A percentile compares a stretch with the other conserved stretches of the same genome.
Evolutionary conservation across 2,329 filamentous ascomycete species (phyloP).

Genomic region (Monilinia polystroma): DNA sequence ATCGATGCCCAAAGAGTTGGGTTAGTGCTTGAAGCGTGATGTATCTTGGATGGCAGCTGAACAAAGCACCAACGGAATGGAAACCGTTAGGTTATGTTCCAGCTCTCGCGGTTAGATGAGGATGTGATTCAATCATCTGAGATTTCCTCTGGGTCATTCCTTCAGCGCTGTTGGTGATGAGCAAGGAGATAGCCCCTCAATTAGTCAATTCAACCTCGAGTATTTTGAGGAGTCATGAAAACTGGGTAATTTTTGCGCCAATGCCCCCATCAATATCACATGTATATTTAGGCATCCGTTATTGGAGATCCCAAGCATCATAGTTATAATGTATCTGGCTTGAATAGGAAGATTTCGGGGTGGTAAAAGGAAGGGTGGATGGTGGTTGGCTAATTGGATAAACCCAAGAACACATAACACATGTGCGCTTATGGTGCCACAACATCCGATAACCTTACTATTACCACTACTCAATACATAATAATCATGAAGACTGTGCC

Average conservation of each 20-base stretch:
- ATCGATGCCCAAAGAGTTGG: conserved; percentile 12
- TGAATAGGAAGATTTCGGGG: background rate
- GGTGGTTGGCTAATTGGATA: conserved; percentile 5
- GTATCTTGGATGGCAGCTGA: background rate
- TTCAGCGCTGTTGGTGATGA: conserved; percentile 9
- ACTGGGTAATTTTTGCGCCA: conserved; percentile 6
- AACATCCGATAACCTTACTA: background rate
- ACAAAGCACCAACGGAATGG: background rate
- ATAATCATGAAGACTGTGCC: background rate
- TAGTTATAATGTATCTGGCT: background rate
- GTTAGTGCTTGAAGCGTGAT: background rate
- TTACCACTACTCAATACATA: background rate
- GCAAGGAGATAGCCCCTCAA: background rate
- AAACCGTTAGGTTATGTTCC: conserved; percentile 1
- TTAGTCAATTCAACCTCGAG: background rate
- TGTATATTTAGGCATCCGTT: conserved; percentile 8
- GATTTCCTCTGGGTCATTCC: background rate
- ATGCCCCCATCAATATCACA: conserved; percentile 2
- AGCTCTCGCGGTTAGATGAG: conserved; percentile 17
- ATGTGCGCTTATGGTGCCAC: conserved; percentile 9
- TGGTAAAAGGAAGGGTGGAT: background rate
- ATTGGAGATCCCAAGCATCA: conserved; percentile 7
- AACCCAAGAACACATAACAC: conserved; percentile 5
- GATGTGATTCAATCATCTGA: conserved; percentile 8
- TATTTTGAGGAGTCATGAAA: background rate